Percentiles rank a stretch among this genome's conserved stretches.
These are phyloP conservation scores for Laburnicola sp. DNA, from an alignment of 2,329 filamentous ascomycete species.

Conservation along the genomic window DNA sequence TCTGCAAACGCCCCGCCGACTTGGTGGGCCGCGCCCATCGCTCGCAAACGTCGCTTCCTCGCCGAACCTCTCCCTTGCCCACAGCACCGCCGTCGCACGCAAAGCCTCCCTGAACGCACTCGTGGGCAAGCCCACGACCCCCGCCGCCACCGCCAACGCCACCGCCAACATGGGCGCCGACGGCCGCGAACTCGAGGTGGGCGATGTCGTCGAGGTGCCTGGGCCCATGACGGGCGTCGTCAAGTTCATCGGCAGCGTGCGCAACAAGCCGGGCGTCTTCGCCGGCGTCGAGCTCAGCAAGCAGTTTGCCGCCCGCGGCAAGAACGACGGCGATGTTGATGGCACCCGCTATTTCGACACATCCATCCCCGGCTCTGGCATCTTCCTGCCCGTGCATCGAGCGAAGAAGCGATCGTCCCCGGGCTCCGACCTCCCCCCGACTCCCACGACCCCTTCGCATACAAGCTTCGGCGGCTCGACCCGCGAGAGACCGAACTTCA, in stretches of 20 bases:
- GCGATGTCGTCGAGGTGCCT: slow-evolving; percentile 86
- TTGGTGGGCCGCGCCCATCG: slow-evolving; percentile 45
- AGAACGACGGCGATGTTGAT: slow-evolving; percentile 95
- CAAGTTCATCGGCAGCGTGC: slow-evolving; percentile 83
- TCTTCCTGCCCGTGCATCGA: slow-evolving; percentile 87
- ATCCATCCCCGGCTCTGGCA: slow-evolving; percentile 76
- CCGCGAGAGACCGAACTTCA: slow-evolving; percentile 50
- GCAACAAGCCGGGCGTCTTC: slow-evolving; percentile 88
- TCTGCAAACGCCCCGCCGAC: slow-evolving; percentile 48
- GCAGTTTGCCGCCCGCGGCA: slow-evolving; percentile 80
- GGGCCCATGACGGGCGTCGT: slow-evolving; percentile 90
- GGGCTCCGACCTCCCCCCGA: slow-evolving; percentile 62
- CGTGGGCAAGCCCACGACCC: slow-evolving; percentile 54
- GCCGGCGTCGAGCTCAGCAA: slow-evolving; percentile 85
- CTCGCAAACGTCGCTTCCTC: slow-evolving; percentile 48
- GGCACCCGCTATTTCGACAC: slow-evolving; percentile 81
- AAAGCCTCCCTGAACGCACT: slow-evolving; percentile 74
- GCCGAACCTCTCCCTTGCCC: slow-evolving; percentile 47
- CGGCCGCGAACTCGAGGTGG: slow-evolving; percentile 65
- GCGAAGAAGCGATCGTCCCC: slow-evolving; percentile 69
- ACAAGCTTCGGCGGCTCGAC: slow-evolving; percentile 59
- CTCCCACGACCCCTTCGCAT: slow-evolving; percentile 68
- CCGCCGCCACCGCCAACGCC: slow-evolving; percentile 48
- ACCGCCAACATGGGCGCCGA: slow-evolving; percentile 49
- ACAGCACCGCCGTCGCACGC: slow-evolving; percentile 59